Evolutionary conservation across 345 rosid genomes (phyloP).

Genomic region (Eucalyptus curtisii): DNA sequence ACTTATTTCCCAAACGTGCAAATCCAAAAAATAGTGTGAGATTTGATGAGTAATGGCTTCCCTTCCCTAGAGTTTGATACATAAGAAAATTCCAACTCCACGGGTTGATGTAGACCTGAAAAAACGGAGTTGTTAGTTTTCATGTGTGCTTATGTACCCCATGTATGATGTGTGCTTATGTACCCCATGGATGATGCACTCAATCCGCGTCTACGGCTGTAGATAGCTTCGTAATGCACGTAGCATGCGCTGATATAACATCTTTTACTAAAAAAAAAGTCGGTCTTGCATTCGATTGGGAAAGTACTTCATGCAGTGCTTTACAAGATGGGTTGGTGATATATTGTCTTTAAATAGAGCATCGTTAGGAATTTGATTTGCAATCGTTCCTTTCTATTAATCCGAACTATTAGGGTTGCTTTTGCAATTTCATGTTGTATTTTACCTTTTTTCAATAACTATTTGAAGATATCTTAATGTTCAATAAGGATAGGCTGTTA

Average conservation of each 20-base stretch:
- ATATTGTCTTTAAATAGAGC: not conserved
- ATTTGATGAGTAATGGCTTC: too few relatives aligned
- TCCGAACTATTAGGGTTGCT: not conserved
- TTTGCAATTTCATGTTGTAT: not conserved
- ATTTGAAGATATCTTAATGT: not conserved
- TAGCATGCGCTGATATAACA: not conserved
- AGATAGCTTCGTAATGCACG: not conserved
- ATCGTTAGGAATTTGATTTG: not conserved
- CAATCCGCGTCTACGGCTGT: not conserved
- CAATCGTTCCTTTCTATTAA: not conserved
- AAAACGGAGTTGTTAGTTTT: too few relatives aligned
- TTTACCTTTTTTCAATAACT: not conserved
- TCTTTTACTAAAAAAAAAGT: not conserved
- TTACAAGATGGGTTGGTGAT: not conserved
- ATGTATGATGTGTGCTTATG: not conserved
- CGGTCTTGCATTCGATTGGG: not conserved
- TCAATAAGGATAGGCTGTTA: not conserved
- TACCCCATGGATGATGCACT: too few relatives aligned
- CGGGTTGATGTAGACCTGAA: too few relatives aligned
- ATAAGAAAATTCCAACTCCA: too few relatives aligned
- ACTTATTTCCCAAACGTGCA: too few relatives aligned
- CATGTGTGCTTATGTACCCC: too few relatives aligned
- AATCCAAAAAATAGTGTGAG: too few relatives aligned
- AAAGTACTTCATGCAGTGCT: not conserved
- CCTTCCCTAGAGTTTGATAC: too few relatives aligned